phyloP scores from a whole-genome alignment of 139 green algal genomes.

The Axilococcus clingmanii region DNA sequence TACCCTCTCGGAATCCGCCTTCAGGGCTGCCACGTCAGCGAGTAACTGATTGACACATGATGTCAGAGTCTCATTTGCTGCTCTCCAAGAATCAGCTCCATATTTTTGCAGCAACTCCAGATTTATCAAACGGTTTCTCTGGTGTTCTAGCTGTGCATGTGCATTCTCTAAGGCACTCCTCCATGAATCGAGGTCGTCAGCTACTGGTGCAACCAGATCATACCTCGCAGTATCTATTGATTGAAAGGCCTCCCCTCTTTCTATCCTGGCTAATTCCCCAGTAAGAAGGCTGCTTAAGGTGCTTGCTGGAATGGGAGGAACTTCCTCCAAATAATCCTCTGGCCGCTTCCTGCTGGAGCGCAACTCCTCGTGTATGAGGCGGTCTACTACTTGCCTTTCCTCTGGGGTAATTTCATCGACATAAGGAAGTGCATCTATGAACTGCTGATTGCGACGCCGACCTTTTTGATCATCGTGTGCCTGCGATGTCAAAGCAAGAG shows the following conservation, averaged over 20 bases:
- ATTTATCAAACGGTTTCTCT: conserved; percentile 62
- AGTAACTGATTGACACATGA: conserved; percentile 6
- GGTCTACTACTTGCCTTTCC: conserved; percentile 37
- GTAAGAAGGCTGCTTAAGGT: too few species aligned
- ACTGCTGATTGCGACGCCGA: conserved; percentile 43
- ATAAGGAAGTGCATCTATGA: conserved; percentile 72
- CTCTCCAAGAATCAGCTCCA: conserved; percentile 53
- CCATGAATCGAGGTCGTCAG: conserved; percentile 50
- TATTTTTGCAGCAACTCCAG: conserved; percentile 69
- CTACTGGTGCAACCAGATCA: conserved; percentile 42
- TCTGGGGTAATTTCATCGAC: conserved; percentile 47
- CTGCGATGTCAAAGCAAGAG: conserved; percentile 27
- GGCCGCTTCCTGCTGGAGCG: not conserved
- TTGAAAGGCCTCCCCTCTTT: conserved; percentile 34
- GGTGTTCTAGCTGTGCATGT: conserved; percentile 67
- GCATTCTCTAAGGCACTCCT: conserved; percentile 54
- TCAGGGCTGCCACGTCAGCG: conserved; percentile 22
- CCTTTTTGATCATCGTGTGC: conserved; percentile 28
- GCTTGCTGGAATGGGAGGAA: not conserved
- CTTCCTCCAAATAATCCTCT: not conserved
- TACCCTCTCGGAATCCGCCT: conserved; percentile 34
- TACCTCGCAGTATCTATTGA: conserved; percentile 55
- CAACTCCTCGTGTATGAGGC: conserved; percentile 70
- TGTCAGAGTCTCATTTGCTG: conserved; percentile 31
- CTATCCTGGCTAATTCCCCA: conserved; percentile 17